phyloP scores from a whole-genome alignment of 2,329 filamentous ascomycete species.

The Cytospora chrysosperma region DNA sequence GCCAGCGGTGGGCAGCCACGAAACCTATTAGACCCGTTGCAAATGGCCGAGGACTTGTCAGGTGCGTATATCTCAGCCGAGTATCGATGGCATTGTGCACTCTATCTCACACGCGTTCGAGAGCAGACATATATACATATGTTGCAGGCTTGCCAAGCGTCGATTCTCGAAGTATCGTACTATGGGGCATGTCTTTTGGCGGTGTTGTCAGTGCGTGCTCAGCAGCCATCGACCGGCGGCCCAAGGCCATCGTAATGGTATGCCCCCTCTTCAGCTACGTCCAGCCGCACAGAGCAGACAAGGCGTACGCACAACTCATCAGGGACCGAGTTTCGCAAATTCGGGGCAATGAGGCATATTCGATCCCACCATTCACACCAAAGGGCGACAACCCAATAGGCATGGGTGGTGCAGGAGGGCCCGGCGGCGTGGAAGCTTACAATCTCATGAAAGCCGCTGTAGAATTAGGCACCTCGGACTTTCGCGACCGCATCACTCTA shows the following conservation, averaged over 20 bases:
- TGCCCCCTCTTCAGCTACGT: not conserved
- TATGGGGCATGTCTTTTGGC: conserved; percentile 1
- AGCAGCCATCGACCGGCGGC: not conserved
- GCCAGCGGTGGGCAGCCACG: not conserved
- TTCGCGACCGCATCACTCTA: not conserved
- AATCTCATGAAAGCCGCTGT: not conserved
- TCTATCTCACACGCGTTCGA: too few species aligned
- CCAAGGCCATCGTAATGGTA: not conserved
- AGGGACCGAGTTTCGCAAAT: not conserved
- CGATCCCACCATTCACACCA: not conserved
- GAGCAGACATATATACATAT: not conserved
- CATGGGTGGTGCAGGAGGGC: not conserved
- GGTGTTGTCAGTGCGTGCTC: not conserved
- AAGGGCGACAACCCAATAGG: not conserved
- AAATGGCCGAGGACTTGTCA: not conserved
- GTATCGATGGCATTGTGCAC: too few species aligned
- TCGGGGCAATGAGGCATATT: not conserved
- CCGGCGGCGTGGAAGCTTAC: not conserved
- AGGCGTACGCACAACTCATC: not conserved
- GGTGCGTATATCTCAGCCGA: too few species aligned
- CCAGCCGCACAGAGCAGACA: not conserved
- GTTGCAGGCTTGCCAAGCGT: not conserved
- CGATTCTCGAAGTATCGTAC: not conserved
- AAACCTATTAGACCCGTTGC: not conserved
- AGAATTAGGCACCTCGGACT: not conserved